Evolutionary conservation across 2,329 filamentous ascomycete species (phyloP), one percentile per base, ranked within the genome.

Genomic region (Diaporthe capsici): DNA sequence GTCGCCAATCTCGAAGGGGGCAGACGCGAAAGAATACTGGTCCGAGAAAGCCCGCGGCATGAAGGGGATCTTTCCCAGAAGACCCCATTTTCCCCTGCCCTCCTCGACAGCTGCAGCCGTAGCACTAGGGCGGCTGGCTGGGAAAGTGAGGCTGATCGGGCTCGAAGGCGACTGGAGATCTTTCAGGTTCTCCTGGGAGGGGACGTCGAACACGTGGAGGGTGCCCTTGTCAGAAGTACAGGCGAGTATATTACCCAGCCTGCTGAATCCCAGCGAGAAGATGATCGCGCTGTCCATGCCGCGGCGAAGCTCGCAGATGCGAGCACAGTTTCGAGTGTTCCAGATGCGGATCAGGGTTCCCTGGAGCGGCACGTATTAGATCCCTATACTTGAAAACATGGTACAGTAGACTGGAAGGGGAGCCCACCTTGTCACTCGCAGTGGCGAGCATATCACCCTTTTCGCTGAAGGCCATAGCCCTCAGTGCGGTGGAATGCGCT

Each of bases 221-320:
- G 96, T 99, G 8, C 95, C 96, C 85, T 98, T 99, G 87, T 99
- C 97, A 1, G 96, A 98, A 1, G 96, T 98, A 77, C 95, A 96
- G 37, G 97, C 97, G 15, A 98, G 89, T 81, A 95, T 90, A 58
- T 89, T 91, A 71, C 94, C 94, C 0, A 92, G 92, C 0, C 96
- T 96, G 28, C 94, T 97, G 83, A 99, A 97, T 15, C 94, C 93
- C 15, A 99, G 88, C 2, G 94, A 96, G 85, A 94, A 98, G 79
- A 98, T 94, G 72, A 92, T 92, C 22, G 97, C 96, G 49, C 92
- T 93, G 81, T 99, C 97, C 65, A 98, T 93, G 57, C 97, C 97
- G 47, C 97, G 92, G 58, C 97, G 92, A 67, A 98, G 89, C 84
- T 99, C 97, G 53, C 92, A 93, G 53, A 98, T 85, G 75, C 94